Evolutionary conservation across 805 yeast genomes (phyloP).

Genomic region (Wickerhamomyces bisporus): DNA sequence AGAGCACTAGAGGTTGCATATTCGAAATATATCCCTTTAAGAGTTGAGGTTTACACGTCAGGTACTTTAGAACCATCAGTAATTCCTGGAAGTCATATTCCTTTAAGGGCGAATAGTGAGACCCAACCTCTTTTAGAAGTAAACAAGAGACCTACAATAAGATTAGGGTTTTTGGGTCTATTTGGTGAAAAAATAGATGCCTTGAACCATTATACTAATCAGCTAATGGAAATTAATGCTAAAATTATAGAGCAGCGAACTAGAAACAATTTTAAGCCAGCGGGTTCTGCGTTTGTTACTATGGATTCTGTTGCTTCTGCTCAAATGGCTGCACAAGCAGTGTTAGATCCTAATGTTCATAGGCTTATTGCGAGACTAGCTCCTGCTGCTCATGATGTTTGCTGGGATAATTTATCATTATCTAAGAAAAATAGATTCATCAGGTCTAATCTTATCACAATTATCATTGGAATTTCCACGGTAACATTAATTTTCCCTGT

Average conservation of each 20-base stretch:
- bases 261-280: slow-evolving; percentile 53
- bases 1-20: slow-evolving; percentile 54
- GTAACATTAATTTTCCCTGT: slow-evolving; percentile 80
- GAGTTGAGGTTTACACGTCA: slow-evolving; percentile 20
- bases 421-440: slow-evolving; percentile 64
- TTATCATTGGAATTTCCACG: slow-evolving; percentile 45
- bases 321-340: slow-evolving; percentile 95
- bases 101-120: background rate
- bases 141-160: slow-evolving; percentile 31
- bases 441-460: slow-evolving; percentile 38
- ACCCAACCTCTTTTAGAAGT: slow-evolving; percentile 3
- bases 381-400: slow-evolving; percentile 93
- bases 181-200: slow-evolving; percentile 76
- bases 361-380: slow-evolving; percentile 80
- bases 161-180: slow-evolving; percentile 48
- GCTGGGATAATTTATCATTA: slow-evolving; percentile 85
- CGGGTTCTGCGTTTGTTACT: slow-evolving; percentile 88
- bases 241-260: slow-evolving; percentile 45
- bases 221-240: slow-evolving; percentile 62
- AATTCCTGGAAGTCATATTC: slow-evolving; percentile 9
- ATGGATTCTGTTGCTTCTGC: slow-evolving; percentile 95
- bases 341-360: slow-evolving; percentile 82
- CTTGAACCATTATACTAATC: slow-evolving; percentile 65
- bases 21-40: slow-evolving; percentile 16
- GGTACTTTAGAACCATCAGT: slow-evolving; percentile 25